phyloP scores from a whole-genome alignment of 768 basidiomycete species.

The Psilocybe cyanescens region DNA sequence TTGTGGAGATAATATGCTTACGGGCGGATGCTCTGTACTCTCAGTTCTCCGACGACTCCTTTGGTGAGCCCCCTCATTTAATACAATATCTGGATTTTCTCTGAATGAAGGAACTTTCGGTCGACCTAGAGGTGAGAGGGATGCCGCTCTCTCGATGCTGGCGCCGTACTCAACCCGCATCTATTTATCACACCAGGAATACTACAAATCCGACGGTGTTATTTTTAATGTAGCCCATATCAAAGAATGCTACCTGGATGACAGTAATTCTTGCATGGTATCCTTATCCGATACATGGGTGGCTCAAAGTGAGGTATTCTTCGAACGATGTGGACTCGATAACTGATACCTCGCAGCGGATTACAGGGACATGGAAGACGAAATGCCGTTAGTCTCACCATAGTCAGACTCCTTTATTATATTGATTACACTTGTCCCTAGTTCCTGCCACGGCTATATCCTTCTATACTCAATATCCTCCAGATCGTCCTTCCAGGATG shows the following conservation, averaged over 20 bases:
- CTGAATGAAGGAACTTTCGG: not conserved
- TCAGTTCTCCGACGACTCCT: conserved; percentile 25
- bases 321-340: not conserved
- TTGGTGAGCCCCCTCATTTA: conserved; percentile 12
- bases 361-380: conserved; percentile 19
- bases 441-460: conserved; percentile 25
- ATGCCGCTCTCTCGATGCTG: not conserved
- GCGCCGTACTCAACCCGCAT: not conserved
- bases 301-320: conserved; percentile 20
- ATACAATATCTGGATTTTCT: not conserved
- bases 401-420: not conserved
- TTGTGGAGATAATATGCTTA: not conserved
- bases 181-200: conserved; percentile 13
- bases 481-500: conserved; percentile 27
- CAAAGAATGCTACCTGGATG: conserved; percentile 15
- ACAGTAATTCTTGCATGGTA: conserved; percentile 16
- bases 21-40: not conserved
- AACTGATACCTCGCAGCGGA: conserved; percentile 1
- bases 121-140: not conserved
- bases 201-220: conserved; percentile 11
- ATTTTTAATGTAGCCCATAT: conserved; percentile 20
- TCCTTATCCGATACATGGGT: conserved; percentile 26
- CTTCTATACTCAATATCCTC: conserved; percentile 27
- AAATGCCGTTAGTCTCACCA: conserved; percentile 20
- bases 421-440: conserved; percentile 1